These are phyloP conservation scores for Ceratocystis destructans DNA, from an alignment of 2,329 filamentous ascomycete species.

Conservation along the genomic window DNA sequence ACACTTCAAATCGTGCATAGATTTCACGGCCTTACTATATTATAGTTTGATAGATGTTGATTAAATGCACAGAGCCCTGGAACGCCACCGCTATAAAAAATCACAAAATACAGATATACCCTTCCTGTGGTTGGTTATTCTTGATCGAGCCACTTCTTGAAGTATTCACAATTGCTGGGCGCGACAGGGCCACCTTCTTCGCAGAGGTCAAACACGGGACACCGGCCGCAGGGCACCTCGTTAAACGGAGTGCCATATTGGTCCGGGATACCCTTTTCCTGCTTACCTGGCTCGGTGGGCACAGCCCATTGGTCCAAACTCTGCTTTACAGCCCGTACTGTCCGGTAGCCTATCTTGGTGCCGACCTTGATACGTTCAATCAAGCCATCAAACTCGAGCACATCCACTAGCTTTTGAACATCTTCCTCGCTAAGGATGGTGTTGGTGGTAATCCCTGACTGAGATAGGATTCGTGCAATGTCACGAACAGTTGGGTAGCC, in stretches of 20 bases:
- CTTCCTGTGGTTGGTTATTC: conserved; percentile 26
- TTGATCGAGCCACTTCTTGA: conserved; percentile 62
- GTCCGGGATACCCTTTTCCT: conserved; percentile 29
- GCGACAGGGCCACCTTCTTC: conserved; percentile 82
- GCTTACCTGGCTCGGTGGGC: conserved; percentile 23
- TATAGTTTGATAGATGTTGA: conserved; percentile 9
- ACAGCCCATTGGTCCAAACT: conserved; percentile 30
- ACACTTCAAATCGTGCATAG: not conserved
- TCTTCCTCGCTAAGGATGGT: conserved; percentile 58
- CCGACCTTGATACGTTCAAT: conserved; percentile 51
- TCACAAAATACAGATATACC: not conserved
- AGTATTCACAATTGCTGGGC: conserved; percentile 83
- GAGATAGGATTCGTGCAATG: conserved; percentile 61
- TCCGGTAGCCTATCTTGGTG: conserved; percentile 39
- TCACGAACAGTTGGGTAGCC: conserved; percentile 69
- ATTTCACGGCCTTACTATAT: not conserved
- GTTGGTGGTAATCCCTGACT: conserved; percentile 56
- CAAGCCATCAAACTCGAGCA: conserved; percentile 77
- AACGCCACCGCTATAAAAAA: conserved; percentile 19
- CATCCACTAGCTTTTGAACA: conserved; percentile 72
- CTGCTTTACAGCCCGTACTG: conserved; percentile 36
- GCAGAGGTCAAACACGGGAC: conserved; percentile 87
- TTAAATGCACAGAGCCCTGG: conserved; percentile 9
- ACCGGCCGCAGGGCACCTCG: conserved; percentile 79
- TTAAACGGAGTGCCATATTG: conserved; percentile 58